Evolutionary conservation across 306 rosid genomes (phyloP).

Genomic region (Corylus avellana): DNA sequence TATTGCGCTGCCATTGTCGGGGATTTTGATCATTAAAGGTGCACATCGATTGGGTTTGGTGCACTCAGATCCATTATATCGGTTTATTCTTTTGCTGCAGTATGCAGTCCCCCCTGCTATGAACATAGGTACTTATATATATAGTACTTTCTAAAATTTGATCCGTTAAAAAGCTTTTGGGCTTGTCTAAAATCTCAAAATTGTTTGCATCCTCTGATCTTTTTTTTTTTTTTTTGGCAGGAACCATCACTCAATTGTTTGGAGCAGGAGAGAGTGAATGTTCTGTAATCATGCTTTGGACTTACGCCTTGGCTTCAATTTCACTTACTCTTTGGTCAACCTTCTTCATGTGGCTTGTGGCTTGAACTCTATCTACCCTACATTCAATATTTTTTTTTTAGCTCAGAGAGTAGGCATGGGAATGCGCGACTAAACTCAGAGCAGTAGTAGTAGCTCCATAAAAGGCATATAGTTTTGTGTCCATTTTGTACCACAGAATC

Average conservation of each 20-base stretch:
- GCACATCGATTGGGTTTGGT: slow-evolving; percentile 43
- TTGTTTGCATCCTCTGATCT: neutral
- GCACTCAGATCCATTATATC: slow-evolving; percentile 47
- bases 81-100: slow-evolving; percentile 51
- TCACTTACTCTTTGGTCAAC: slow-evolving; percentile 57
- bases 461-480: too few species aligned
- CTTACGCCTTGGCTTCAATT: slow-evolving; percentile 48
- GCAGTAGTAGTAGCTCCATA: too few species aligned
- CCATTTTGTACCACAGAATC: too few species aligned
- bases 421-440: too few species aligned
- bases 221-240: slow-evolving; percentile 15
- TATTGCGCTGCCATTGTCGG: slow-evolving; percentile 40
- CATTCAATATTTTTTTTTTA: too few species aligned
- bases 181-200: neutral
- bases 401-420: too few species aligned
- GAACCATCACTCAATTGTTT: slow-evolving; percentile 57
- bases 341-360: slow-evolving; percentile 56
- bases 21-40: slow-evolving; percentile 44
- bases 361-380: neutral
- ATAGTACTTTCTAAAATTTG: neutral
- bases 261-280: slow-evolving; percentile 58
- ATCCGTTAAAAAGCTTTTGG: neutral
- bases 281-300: slow-evolving; percentile 50
- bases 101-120: slow-evolving; percentile 61
- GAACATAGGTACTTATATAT: slow-evolving; percentile 37